Evolutionary conservation across 352 stramenopile species (phyloP).

Genomic region (Ochromonadaceae sp.): DNA sequence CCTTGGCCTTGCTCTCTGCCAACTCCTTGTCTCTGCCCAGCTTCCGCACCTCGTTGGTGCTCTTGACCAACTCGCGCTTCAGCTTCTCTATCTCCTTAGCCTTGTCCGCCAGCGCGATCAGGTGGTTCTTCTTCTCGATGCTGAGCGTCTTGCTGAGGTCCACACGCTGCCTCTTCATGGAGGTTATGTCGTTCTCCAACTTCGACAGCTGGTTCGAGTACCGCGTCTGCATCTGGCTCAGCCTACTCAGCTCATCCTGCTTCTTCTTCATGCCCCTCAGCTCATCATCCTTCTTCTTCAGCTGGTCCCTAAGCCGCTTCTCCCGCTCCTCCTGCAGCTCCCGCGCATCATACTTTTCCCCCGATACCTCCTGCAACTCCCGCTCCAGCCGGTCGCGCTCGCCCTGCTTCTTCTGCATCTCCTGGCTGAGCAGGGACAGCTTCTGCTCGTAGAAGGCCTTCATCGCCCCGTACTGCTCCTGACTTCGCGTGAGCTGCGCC

Average conservation of each 20-base stretch:
- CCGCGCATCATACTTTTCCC: no score
- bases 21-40: not conserved
- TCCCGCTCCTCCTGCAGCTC: not conserved
- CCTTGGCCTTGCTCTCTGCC: not conserved
- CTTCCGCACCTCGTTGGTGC: not conserved
- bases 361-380: conserved; percentile 7
- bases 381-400: not conserved
- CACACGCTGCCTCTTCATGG: conserved; percentile 5
- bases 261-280: not conserved
- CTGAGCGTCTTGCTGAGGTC: not conserved
- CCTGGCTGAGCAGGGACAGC: not conserved
- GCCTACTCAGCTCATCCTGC: conserved; percentile 5
- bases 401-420: not conserved
- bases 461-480: conserved; percentile 12
- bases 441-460: conserved; percentile 18
- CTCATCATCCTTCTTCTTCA: conserved; percentile 6
- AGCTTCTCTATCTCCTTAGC: conserved; percentile 9
- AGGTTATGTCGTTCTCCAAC: conserved; percentile 9
- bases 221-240: not conserved
- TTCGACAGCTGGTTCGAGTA: not conserved
- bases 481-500: not conserved
- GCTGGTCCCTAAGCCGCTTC: not conserved
- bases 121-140: conserved; percentile 13
- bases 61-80: not conserved
- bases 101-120: conserved; percentile 8